A percentile compares a stretch with the other conserved stretches of the same genome.
phyloP scores from a whole-genome alignment of 352 stramenopile genomes.

The Phytophthora litchii region DNA sequence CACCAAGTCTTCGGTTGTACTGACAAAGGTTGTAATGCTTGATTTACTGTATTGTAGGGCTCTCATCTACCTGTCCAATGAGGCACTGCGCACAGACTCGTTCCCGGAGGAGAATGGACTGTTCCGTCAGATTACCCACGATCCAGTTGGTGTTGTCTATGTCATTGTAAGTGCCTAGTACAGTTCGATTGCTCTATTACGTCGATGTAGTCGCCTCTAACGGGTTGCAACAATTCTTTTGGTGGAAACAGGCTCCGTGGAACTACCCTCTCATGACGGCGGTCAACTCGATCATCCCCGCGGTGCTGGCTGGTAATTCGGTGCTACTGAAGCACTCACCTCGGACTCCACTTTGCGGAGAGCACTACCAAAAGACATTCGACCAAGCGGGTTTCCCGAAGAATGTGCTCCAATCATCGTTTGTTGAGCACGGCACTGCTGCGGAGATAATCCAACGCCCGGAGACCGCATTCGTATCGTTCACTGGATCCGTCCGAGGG shows the following conservation, averaged over 20 bases:
- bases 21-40: conserved; percentile 8
- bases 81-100: conserved; percentile 67
- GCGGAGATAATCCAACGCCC: conserved; percentile 71
- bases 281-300: conserved; percentile 85
- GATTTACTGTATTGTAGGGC: conserved; percentile 29
- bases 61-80: conserved; percentile 72
- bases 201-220: conserved; percentile 11
- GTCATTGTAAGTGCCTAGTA: conserved; percentile 60
- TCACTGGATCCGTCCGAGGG: conserved; percentile 83
- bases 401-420: conserved; percentile 67
- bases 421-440: conserved; percentile 69
- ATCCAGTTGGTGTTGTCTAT: conserved; percentile 84
- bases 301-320: conserved; percentile 81
- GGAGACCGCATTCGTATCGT: conserved; percentile 81
- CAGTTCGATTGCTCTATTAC: not conserved
- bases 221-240: not conserved
- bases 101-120: conserved; percentile 69
- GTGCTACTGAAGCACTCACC: conserved; percentile 85
- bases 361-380: conserved; percentile 81
- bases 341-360: conserved; percentile 75
- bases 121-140: conserved; percentile 82
- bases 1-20: not conserved
- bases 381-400: conserved; percentile 66
- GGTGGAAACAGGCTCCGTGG: conserved; percentile 59
- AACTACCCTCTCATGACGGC: conserved; percentile 91